These are phyloP conservation scores for Mariannaea elegans DNA, from an alignment of 2,329 filamentous ascomycete species.

Conservation along the genomic window DNA sequence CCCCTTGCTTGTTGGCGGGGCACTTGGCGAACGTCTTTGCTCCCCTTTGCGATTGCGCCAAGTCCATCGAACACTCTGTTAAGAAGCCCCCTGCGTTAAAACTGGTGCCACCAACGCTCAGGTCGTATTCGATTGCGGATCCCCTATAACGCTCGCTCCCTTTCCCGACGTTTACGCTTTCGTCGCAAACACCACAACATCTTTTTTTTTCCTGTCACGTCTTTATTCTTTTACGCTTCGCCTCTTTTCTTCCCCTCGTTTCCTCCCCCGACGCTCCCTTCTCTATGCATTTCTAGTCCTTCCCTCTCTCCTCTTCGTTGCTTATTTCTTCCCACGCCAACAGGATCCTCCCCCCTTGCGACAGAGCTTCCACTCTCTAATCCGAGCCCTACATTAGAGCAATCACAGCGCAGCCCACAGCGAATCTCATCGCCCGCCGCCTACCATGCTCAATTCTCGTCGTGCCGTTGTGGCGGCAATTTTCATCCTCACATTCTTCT, in stretches of 20 bases:
- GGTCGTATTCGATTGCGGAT: conserved; percentile 36
- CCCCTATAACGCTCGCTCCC: conserved; percentile 19
- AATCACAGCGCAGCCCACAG: not conserved
- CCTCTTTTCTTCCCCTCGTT: conserved; percentile 22
- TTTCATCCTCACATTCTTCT: conserved; percentile 74
- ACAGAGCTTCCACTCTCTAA: conserved; percentile 32
- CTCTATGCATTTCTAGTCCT: conserved; percentile 32
- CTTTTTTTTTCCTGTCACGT: conserved; percentile 23
- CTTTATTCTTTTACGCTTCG: conserved; percentile 16
- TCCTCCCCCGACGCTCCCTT: conserved; percentile 29
- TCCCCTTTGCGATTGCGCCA: not conserved
- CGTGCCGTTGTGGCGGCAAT: conserved; percentile 78
- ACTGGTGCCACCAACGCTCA: conserved; percentile 7
- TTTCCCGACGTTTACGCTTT: conserved; percentile 4
- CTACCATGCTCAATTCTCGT: conserved; percentile 78
- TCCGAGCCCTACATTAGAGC: conserved; percentile 26
- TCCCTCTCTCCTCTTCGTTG: conserved; percentile 24
- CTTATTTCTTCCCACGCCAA: conserved; percentile 23
- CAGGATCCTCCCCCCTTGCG: conserved; percentile 26
- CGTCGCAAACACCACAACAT: conserved; percentile 22
- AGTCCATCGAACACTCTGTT: no score
- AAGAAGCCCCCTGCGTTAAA: conserved; percentile 1
- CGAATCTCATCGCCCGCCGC: conserved; percentile 26
- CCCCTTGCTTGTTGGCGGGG: conserved; percentile 9
- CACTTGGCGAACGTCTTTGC: conserved; percentile 26